phyloP scores from a whole-genome alignment of 768 basidiomycete species.

The Naganishia vaughanmartiniae region DNA sequence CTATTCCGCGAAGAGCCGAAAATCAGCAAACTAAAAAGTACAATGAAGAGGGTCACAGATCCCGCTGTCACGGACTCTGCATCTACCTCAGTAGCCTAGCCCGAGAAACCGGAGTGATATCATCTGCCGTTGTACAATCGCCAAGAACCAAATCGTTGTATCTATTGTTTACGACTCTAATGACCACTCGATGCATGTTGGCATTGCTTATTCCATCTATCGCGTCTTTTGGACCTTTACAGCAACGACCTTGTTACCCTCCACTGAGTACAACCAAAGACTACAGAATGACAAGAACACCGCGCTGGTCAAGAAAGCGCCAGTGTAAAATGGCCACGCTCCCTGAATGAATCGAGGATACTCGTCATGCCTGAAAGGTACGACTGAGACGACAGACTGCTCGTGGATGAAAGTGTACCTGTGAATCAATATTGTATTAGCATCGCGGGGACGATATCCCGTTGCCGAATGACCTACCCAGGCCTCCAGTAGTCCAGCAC shows the following conservation, averaged over 20 bases:
- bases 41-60: background rate
- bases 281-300: conserved; percentile 83
- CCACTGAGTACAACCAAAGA: conserved; percentile 69
- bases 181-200: background rate
- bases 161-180: conserved; percentile 5
- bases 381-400: conserved; percentile 75
- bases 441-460: background rate
- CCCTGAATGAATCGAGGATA: conserved; percentile 93
- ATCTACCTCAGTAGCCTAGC: background rate
- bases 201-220: background rate
- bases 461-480: conserved; percentile 60
- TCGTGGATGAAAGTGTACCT: conserved; percentile 75
- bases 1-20: conserved; percentile 14
- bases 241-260: conserved; percentile 28
- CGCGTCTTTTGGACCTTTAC: conserved; percentile 21
- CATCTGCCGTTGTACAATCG: background rate
- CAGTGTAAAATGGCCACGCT: conserved; percentile 92
- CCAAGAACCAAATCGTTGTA: conserved; percentile 4
- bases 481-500: conserved; percentile 84
- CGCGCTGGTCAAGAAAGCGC: conserved; percentile 81
- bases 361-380: conserved; percentile 89
- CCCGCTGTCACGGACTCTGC: background rate
- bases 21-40: conserved; percentile 1
- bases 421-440: conserved; percentile 1
- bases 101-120: background rate